Percentiles rank a stretch among this genome's conserved stretches.
Evolutionary conservation across 352 stramenopile genomes (phyloP).

Genomic region (Globisporangium camurandrum): DNA sequence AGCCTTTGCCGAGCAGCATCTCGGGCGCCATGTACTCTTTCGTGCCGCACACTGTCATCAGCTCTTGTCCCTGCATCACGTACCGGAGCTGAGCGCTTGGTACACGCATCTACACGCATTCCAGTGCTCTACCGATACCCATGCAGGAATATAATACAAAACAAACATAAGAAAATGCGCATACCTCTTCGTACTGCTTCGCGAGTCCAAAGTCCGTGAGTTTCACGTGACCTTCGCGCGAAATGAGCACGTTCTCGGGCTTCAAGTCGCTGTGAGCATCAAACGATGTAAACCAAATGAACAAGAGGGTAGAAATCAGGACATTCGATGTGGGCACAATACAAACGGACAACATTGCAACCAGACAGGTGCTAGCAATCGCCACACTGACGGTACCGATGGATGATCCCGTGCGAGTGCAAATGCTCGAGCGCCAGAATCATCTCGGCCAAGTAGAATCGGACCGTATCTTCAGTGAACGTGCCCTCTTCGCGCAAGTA

Average conservation of each 20-base stretch:
- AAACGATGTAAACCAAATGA: too few species aligned
- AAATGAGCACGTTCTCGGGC: conserved; percentile 90
- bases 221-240: conserved; percentile 83
- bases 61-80: conserved; percentile 48
- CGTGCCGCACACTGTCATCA: conserved; percentile 72
- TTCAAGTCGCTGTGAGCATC: conserved; percentile 68
- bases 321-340: not conserved
- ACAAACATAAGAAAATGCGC: too few species aligned
- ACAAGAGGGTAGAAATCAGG: too few species aligned
- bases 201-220: conserved; percentile 90
- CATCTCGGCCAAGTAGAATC: conserved; percentile 84
- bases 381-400: conserved; percentile 32
- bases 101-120: not conserved
- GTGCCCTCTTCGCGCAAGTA: conserved; percentile 59
- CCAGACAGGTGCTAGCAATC: not conserved
- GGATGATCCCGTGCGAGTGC: conserved; percentile 76
- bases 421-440: conserved; percentile 74
- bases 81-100: too few species aligned
- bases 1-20: conserved; percentile 78
- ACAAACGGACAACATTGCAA: too few species aligned
- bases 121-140: not conserved
- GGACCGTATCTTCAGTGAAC: conserved; percentile 58
- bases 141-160: not conserved
- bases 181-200: conserved; percentile 52
- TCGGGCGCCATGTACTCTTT: conserved; percentile 87